phyloP scores from a whole-genome alignment of 345 rosid genomes.

The Hibiscus tridactylites region DNA sequence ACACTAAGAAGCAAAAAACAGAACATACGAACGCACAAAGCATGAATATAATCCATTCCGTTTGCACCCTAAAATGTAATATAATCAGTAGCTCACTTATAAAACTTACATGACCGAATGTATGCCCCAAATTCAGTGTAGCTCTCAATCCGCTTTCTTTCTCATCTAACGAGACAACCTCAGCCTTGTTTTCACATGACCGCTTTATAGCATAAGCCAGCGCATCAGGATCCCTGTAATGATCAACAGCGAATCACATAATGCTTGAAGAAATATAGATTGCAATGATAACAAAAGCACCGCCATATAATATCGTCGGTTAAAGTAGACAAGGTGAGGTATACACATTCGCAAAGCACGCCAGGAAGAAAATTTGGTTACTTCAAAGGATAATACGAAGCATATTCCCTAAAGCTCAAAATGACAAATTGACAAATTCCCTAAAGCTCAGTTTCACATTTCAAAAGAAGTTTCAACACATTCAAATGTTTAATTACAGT shows the following conservation, averaged over 20 bases:
- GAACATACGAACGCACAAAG: not conserved
- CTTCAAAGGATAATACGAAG: not conserved
- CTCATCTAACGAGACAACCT: constrained; percentile 96
- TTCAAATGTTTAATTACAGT: not conserved
- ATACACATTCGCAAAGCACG: not conserved
- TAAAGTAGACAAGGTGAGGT: not conserved
- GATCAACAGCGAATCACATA: not conserved
- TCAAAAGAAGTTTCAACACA: not conserved
- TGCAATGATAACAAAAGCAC: not conserved
- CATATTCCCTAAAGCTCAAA: not conserved
- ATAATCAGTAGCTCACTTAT: not conserved
- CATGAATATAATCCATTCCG: not conserved
- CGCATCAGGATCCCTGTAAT: constrained; percentile 75
- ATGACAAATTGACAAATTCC: not conserved
- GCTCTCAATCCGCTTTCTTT: constrained; percentile 92
- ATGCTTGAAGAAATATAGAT: not conserved
- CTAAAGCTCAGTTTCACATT: not conserved
- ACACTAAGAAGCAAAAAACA: not conserved
- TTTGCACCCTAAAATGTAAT: not conserved
- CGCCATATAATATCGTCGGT: not conserved
- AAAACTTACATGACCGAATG: constrained; percentile 90
- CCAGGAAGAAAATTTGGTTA: not conserved
- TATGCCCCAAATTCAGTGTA: constrained; percentile 91
- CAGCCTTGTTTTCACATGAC: constrained; percentile 95
- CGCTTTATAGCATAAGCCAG: constrained; percentile 88